Conservation (phyloP, 2,329 filamentous ascomycete genomes). For the Lasiodiplodia sp. region DNA sequence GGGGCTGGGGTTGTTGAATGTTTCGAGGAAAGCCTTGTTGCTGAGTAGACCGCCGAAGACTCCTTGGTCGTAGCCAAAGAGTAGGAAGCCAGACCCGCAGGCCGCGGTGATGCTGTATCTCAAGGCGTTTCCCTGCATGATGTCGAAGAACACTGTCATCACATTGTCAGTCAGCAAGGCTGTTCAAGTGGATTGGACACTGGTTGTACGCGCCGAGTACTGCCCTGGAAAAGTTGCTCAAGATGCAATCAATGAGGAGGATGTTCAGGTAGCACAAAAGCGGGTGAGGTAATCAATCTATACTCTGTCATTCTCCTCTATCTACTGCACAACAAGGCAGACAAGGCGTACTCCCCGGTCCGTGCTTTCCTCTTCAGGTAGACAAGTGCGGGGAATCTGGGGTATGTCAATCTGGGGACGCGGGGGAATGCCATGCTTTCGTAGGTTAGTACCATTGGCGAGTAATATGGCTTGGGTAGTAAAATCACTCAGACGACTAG, state of each 20-base stretch:
- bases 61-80: slow-evolving; percentile 31
- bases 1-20: slow-evolving; percentile 48
- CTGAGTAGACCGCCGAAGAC: slow-evolving; percentile 47
- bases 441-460: no score
- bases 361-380: neutral
- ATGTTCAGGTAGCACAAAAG: neutral
- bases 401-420: neutral
- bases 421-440: no score
- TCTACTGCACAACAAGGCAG: neutral
- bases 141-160: neutral
- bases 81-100: neutral
- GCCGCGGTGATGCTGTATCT: neutral
- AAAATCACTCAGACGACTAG: no score
- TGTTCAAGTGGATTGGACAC: no score
- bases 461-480: no score
- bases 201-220: no score
- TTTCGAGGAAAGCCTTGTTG: slow-evolving; percentile 40
- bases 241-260: neutral
- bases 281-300: neutral
- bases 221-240: neutral
- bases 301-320: neutral
- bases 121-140: neutral
- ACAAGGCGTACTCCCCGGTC: neutral
- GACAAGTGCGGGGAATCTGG: neutral
- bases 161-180: neutral